Evolutionary conservation across 169 alveolate species (phyloP).

Genomic region (Eimeria necatrix): DNA sequence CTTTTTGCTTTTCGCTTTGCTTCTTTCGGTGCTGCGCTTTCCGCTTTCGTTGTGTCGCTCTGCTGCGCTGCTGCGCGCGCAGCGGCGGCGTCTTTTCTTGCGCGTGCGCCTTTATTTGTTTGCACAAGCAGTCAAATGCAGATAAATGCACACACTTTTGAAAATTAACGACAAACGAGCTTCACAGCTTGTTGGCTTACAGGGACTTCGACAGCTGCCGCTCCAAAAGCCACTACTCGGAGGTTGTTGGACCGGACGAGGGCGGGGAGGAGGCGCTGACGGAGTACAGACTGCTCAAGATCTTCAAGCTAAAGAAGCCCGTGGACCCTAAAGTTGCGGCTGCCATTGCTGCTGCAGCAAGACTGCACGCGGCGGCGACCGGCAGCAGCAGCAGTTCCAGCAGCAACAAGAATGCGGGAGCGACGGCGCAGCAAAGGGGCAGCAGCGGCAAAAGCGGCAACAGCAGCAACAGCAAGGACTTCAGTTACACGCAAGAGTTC

Average conservation of each 20-base stretch:
- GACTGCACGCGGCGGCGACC: conserved; percentile 79
- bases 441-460: conserved; percentile 17
- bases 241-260: conserved; percentile 84
- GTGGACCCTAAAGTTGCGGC: conserved; percentile 55
- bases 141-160: not conserved
- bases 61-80: too few species aligned
- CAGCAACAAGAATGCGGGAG: conserved; percentile 47
- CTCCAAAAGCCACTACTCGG: conserved; percentile 85
- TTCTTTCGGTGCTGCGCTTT: too few species aligned
- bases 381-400: conserved; percentile 50
- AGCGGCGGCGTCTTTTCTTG: too few species aligned
- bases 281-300: conserved; percentile 84
- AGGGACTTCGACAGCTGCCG: conserved; percentile 83
- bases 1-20: too few species aligned
- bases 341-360: conserved; percentile 73
- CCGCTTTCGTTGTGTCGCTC: too few species aligned
- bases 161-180: not conserved
- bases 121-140: not conserved
- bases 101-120: not conserved
- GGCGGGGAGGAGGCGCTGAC: conserved; percentile 89
- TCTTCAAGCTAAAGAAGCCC: conserved; percentile 76
- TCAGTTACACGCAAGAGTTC: conserved; percentile 84
- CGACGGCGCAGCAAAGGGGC: conserved; percentile 31
- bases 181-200: not conserved
- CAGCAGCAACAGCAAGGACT: conserved; percentile 77